phyloP scores from a whole-genome alignment of 1,284 basidiomycete genomes.

The Melampsora americana region DNA sequence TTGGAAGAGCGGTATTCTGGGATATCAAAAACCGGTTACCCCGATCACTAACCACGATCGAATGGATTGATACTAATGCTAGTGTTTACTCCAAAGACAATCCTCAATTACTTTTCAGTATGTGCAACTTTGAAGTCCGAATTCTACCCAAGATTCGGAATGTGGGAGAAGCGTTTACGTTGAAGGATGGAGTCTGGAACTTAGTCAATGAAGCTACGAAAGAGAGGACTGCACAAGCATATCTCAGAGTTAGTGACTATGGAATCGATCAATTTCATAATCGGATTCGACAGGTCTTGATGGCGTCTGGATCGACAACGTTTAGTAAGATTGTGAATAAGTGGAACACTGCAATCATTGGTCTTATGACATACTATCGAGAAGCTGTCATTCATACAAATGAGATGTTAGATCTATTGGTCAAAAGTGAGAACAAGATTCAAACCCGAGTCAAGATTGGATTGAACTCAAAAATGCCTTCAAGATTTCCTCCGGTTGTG shows the following conservation, averaged over 20 bases:
- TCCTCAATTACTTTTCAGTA: conserved; percentile 94
- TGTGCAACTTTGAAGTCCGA: conserved; percentile 96
- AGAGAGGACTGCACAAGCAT: conserved; percentile 95
- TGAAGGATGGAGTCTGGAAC: conserved; percentile 98
- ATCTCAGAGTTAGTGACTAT: conserved; percentile 67
- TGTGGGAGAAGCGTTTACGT: conserved; percentile 89
- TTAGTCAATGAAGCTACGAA: conserved; percentile 85
- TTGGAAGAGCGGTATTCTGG: conserved; percentile 95
- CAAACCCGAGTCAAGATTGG: conserved; percentile 99
- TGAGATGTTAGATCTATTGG: conserved; percentile 85
- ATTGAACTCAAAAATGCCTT: conserved; percentile 98
- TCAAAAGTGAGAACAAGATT: conserved; percentile 97
- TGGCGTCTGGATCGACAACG: conserved; percentile 97
- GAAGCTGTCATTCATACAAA: conserved; percentile 98
- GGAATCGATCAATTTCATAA: conserved; percentile 95
- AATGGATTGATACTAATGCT: conserved; percentile 65
- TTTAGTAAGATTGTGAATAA: conserved; percentile 99
- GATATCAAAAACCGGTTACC: conserved; percentile 98
- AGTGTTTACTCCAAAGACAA: conserved; percentile 93
- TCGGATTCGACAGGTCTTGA: conserved; percentile 89
- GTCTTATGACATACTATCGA: conserved; percentile 93
- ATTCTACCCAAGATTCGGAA: conserved; percentile 94
- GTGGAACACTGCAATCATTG: conserved; percentile 94
- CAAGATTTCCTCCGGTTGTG: conserved; percentile 95
- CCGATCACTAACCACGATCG: conserved; percentile 92